Conservation (phyloP, 768 basidiomycete genomes). For the Termitomyces sp. region DNA sequence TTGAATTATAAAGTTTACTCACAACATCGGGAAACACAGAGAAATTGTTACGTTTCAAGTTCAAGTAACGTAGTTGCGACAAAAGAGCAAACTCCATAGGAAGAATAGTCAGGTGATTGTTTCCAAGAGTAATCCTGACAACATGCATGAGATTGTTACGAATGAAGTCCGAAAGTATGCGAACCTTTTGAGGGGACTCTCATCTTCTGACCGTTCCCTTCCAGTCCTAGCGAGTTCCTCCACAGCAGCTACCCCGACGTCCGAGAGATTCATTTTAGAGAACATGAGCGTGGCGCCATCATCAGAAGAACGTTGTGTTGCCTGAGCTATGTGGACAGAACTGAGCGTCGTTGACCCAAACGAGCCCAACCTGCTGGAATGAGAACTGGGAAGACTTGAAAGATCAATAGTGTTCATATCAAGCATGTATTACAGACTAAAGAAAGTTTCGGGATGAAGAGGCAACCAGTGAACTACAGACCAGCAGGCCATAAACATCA, state of each 20-base stretch:
- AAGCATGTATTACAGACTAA: neutral
- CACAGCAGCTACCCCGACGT: slow-evolving; percentile 71
- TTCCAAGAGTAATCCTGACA: slow-evolving; percentile 75
- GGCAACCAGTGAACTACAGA: neutral
- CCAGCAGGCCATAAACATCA: neutral
- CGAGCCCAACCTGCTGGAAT: slow-evolving; percentile 5
- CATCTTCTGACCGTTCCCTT: slow-evolving; percentile 41
- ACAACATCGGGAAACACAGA: slow-evolving; percentile 84
- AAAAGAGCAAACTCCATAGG: slow-evolving; percentile 71
- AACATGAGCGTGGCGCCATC: slow-evolving; percentile 81
- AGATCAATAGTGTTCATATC: slow-evolving; percentile 18
- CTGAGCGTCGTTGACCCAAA: slow-evolving; percentile 34
- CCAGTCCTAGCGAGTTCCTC: slow-evolving; percentile 67
- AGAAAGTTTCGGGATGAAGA: neutral
- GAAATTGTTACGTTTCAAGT: slow-evolving; percentile 82
- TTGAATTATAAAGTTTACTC: slow-evolving; percentile 25
- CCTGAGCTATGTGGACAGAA: slow-evolving; percentile 58
- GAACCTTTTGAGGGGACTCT: slow-evolving; percentile 58
- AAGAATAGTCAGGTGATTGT: slow-evolving; percentile 76
- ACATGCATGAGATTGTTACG: neutral
- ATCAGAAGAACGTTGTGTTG: slow-evolving; percentile 64
- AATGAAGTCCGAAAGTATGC: slow-evolving; percentile 12
- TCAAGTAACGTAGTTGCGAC: slow-evolving; percentile 76
- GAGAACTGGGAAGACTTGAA: slow-evolving; percentile 20
- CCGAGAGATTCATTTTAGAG: slow-evolving; percentile 70